Base-by-base conservation (phyloP, 2,329 filamentous ascomycete species). In the Fusarium sp. region DNA sequence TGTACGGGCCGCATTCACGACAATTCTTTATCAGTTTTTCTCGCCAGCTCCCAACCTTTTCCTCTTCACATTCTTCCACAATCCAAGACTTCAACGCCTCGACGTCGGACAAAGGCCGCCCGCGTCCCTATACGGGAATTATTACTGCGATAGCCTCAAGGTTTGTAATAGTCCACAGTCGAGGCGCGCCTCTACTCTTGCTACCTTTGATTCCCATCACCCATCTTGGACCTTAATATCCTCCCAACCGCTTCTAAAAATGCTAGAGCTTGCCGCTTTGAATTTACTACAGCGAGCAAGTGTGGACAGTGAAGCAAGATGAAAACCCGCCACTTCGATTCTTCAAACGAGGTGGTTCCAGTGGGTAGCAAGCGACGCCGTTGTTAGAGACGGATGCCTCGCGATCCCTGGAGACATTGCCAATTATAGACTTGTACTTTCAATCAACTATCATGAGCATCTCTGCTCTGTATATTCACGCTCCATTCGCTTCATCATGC, bases 241-340 rank as follows among this genome's bases (percentile, higher is more conserved):
- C 9, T 35, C 68, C 63, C 66, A 56, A 56, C 71, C 80, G 88
- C 89, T 91, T 91, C 88, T 84, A 89, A 85, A 85, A 84, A 86
- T 89, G 89, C 89, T 91, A 91, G 89, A 91, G 89, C 89, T 90
- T 90, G 88, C 86, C 89, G 89, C 84, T 84, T 86, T 81, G 83
- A 81, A 80, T 78, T 80, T 81, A 78, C 84, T 83, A 90, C 85
- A 87, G 85, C 88, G 89, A 82, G 86, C 88, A 89, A 89, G 90
- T 91, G 90, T 91, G 90, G 90, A 92, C 90, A 90, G 83, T 90
- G 90, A 92, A 92, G 90, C 90, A 86, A 92, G 77, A 92, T 84
- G 68, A 84, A 88, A 84, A 84, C 76, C 77, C 69, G 75, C 70
- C 75, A 67, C 63, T 68, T 76, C 76, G 73, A 71, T 64, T 73